A percentile compares a stretch with the other conserved stretches of the same genome.
phyloP scores from a whole-genome alignment of 2,329 filamentous ascomycete species.

The Fusarium paranaense region DNA sequence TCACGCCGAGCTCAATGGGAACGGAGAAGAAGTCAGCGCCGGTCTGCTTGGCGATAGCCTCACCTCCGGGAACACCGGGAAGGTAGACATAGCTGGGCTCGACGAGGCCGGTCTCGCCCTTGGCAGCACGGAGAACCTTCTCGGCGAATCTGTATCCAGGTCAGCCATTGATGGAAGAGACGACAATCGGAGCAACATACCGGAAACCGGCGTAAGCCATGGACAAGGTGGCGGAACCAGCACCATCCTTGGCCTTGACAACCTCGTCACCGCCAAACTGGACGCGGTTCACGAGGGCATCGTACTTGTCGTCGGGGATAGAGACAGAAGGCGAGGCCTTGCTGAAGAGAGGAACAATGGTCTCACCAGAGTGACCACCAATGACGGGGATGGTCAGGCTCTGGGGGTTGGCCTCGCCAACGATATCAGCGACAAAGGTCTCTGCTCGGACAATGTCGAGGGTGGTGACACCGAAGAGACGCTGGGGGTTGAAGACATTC shows the following conservation, averaged over 20 bases:
- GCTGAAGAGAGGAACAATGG: constrained; percentile 97
- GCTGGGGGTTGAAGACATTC: constrained; percentile 93
- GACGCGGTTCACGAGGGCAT: constrained; percentile 90
- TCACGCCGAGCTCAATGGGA: constrained; percentile 93
- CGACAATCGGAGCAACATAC: constrained; percentile 55
- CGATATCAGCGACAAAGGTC: constrained; percentile 91
- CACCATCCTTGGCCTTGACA: constrained; percentile 93
- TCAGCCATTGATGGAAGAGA: constrained; percentile 19
- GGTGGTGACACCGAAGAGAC: constrained; percentile 97
- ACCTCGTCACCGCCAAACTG: constrained; percentile 99
- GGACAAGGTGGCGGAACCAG: constrained; percentile 89
- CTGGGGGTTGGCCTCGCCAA: constrained; percentile 83
- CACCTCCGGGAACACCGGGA: constrained; percentile 87
- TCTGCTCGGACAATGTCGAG: constrained; percentile 98
- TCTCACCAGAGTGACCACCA: constrained; percentile 97
- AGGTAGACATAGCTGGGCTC: constrained; percentile 98
- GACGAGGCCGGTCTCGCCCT: constrained; percentile 91
- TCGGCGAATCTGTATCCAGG: constrained; percentile 79
- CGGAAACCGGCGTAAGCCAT: constrained; percentile 97
- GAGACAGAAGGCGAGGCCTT: constrained; percentile 82
- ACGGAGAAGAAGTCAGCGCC: constrained; percentile 96
- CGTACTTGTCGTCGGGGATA: constrained; percentile 91
- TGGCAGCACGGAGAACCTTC: constrained; percentile 87
- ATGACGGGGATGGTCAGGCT: constrained; percentile 91
- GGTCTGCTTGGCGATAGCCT: constrained; percentile 84